Evolutionary conservation across 148 eudicot genomes (phyloP).

Genomic region (Nepenthes mirabilis): DNA sequence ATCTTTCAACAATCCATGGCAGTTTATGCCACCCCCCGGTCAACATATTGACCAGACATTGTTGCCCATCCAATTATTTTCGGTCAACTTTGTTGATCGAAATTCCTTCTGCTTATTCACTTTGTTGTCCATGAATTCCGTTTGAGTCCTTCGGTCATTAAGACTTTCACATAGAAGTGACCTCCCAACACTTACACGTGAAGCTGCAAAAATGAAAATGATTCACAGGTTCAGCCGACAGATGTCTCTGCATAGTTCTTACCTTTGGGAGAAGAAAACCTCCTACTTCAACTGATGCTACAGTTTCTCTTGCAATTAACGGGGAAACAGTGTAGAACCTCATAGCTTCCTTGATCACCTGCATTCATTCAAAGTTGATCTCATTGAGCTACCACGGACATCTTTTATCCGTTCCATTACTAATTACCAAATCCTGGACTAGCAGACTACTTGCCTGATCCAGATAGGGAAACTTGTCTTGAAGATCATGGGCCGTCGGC

Average conservation of each 20-base stretch:
- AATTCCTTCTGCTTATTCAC: too few species aligned
- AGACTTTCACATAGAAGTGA: too few species aligned
- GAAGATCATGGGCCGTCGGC: slow-evolving; percentile 76
- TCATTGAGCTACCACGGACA: not conserved
- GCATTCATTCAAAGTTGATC: slow-evolving; percentile 4
- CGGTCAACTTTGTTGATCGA: too few species aligned
- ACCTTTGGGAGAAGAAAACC: slow-evolving; percentile 84
- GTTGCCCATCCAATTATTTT: too few species aligned
- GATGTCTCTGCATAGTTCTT: not conserved
- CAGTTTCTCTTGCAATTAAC: slow-evolving; percentile 73
- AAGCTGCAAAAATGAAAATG: too few species aligned
- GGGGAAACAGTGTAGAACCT: slow-evolving; percentile 82
- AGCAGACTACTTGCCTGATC: slow-evolving; percentile 44
- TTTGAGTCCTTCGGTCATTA: too few species aligned
- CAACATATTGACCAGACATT: too few species aligned
- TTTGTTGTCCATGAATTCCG: too few species aligned
- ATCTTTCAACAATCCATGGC: too few species aligned
- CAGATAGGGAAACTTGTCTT: slow-evolving; percentile 60
- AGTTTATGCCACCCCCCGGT: too few species aligned
- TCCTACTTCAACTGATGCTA: slow-evolving; percentile 61
- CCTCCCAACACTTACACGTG: too few species aligned
- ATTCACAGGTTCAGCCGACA: too few species aligned
- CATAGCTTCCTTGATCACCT: slow-evolving; percentile 95
- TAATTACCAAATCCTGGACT: not conserved
- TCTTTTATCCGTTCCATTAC: not conserved